A percentile compares a stretch with the other conserved stretches of the same genome.
phyloP scores from a whole-genome alignment of 345 rosid species.

The Populus tremula region DNA sequence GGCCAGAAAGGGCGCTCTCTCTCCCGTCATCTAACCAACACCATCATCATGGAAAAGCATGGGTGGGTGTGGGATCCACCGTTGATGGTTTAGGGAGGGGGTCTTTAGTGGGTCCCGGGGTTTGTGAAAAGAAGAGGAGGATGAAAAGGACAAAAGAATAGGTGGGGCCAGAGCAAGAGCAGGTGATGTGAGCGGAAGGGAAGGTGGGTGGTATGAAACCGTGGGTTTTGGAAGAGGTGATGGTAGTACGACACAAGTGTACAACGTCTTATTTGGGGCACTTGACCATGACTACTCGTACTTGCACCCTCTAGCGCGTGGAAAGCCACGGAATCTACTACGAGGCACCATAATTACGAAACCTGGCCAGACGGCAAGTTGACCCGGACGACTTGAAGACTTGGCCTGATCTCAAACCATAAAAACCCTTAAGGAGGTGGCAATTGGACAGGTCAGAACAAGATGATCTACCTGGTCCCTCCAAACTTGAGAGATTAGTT shows the following conservation, averaged over 20 bases:
- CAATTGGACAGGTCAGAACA: too few species aligned
- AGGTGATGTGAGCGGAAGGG: conserved; percentile 19
- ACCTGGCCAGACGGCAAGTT: too few species aligned
- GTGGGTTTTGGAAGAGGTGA: conserved; percentile 9
- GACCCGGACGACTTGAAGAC: too few species aligned
- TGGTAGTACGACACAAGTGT: background rate
- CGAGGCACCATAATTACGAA: too few species aligned
- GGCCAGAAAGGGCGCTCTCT: background rate
- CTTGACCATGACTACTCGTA: background rate
- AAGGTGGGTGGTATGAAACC: conserved; percentile 14
- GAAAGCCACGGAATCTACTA: too few species aligned
- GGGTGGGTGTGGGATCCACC: conserved; percentile 6
- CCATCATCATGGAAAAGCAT: background rate
- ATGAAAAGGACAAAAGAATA: background rate
- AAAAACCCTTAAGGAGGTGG: too few species aligned
- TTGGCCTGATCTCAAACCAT: too few species aligned
- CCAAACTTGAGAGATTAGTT: too few species aligned
- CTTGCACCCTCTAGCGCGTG: conserved; percentile 23
- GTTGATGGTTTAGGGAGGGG: conserved; percentile 11
- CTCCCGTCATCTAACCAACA: background rate
- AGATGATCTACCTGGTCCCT: too few species aligned
- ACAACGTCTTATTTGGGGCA: background rate
- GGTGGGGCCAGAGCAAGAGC: background rate
- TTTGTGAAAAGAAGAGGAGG: background rate
- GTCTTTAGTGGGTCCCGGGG: conserved; percentile 19